phyloP scores from a whole-genome alignment of 805 yeast species.

The Limtongia smithiae region DNA sequence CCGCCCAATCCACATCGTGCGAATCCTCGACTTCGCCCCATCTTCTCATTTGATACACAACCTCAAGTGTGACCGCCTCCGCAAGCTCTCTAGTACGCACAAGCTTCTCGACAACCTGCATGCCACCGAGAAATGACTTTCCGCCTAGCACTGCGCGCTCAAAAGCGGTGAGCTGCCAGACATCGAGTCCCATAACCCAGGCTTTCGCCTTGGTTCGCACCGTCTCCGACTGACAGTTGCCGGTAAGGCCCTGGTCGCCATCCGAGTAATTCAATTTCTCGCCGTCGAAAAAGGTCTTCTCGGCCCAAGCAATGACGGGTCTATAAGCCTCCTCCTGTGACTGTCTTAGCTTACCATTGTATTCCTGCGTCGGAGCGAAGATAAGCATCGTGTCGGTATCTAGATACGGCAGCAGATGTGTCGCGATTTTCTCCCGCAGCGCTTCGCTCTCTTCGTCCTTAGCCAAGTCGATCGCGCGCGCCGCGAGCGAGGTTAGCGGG shows the following conservation, averaged over 20 bases:
- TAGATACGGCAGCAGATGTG: slow-evolving; percentile 68
- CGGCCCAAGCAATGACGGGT: slow-evolving; percentile 69
- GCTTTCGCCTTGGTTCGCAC: slow-evolving; percentile 58
- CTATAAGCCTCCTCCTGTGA: slow-evolving; percentile 76
- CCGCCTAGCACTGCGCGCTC: slow-evolving; percentile 85
- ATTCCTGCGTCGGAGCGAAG: slow-evolving; percentile 75
- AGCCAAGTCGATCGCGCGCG: slow-evolving; percentile 79
- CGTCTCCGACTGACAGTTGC: slow-evolving; percentile 64
- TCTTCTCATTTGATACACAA: slow-evolving; percentile 73
- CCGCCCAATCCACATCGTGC: slow-evolving; percentile 94
- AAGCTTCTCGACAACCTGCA: slow-evolving; percentile 49
- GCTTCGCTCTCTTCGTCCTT: slow-evolving; percentile 40
- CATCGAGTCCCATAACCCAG: slow-evolving; percentile 61
- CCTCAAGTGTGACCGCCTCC: slow-evolving; percentile 74
- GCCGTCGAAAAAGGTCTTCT: slow-evolving; percentile 50
- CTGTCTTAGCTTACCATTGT: slow-evolving; percentile 72
- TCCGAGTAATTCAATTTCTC: slow-evolving; percentile 61
- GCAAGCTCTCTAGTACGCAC: slow-evolving; percentile 60
- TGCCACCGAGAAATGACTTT: slow-evolving; percentile 82
- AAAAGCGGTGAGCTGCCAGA: slow-evolving; percentile 80
- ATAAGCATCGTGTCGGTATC: slow-evolving; percentile 93
- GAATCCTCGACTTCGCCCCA: slow-evolving; percentile 99
- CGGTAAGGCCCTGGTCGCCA: slow-evolving; percentile 76
- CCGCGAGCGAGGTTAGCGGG: slow-evolving; percentile 82
- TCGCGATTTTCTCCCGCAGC: slow-evolving; percentile 52